A percentile compares a stretch with the other conserved stretches of the same genome.
These are phyloP conservation scores for Stagonosporopsis rhizophila DNA, from an alignment of 2,329 filamentous ascomycete genomes.

Conservation along the genomic window DNA sequence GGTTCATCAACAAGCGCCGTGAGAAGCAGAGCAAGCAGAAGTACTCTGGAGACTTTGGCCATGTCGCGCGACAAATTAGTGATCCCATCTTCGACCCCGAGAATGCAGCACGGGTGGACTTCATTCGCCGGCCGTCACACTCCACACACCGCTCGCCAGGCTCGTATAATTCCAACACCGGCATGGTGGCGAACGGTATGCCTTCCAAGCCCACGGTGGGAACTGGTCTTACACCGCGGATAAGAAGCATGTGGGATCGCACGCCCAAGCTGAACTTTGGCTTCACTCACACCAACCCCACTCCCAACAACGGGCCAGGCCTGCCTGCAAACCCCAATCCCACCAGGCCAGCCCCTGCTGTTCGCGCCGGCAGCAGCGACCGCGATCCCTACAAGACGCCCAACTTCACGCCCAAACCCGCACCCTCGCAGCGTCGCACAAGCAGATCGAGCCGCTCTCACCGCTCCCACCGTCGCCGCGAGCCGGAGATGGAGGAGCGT, in stretches of 20 bases:
- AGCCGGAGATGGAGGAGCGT: slow-evolving; percentile 13
- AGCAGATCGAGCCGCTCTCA: slow-evolving; percentile 22
- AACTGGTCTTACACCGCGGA: slow-evolving; percentile 39
- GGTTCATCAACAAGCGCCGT: slow-evolving; percentile 46
- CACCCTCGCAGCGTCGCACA: slow-evolving; percentile 27
- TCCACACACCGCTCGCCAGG: slow-evolving; percentile 26
- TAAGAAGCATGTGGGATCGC: slow-evolving; percentile 47
- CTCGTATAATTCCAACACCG: slow-evolving; percentile 37
- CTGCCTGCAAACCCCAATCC: slow-evolving; percentile 24
- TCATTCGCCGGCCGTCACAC: slow-evolving; percentile 43
- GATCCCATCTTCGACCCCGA: slow-evolving; percentile 50
- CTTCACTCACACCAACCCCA: slow-evolving; percentile 16
- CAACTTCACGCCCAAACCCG: slow-evolving; percentile 33
- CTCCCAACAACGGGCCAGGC: slow-evolving; percentile 15
- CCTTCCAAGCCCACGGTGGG: slow-evolving; percentile 21
- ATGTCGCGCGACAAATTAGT: slow-evolving; percentile 47
- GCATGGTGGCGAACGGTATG: slow-evolving; percentile 32
- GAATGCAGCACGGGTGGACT: slow-evolving; percentile 46
- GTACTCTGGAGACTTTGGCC: slow-evolving; percentile 49
- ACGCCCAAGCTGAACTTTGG: slow-evolving; percentile 44
- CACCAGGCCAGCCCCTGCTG: slow-evolving; percentile 31
- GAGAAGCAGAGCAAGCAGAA: slow-evolving; percentile 38
- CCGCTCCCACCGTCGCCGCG: slow-evolving; percentile 6
- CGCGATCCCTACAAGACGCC: slow-evolving; percentile 45
- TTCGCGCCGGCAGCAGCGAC: slow-evolving; percentile 37